Base-by-base conservation (phyloP, 352 stramenopile genomes). In the Pythium angustatum region DNA sequence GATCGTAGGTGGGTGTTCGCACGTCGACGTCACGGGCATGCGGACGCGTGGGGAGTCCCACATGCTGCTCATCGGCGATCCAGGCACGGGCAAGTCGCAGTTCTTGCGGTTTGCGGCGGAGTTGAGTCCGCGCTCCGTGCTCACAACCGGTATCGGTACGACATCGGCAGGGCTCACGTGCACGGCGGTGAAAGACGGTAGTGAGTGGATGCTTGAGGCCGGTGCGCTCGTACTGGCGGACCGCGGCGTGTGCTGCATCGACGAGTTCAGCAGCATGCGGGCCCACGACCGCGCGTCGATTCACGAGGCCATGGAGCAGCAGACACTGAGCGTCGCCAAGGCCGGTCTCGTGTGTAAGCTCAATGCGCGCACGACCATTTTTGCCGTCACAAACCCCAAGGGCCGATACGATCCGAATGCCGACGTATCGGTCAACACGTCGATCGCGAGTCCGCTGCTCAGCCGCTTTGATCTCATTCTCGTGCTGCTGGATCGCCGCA, bases 291-390 rank as follows among this genome's bases (percentile, higher is more conserved):
- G 94, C 28, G 94, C 90, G 12, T 96, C 91, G 2, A 98, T 98
- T 62, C 95, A 98, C 69, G 93, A 99, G 73, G 97, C 97, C 19
- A 99, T 99, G 97, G 96, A 99, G 77, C 96, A 99, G 71, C 97
- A 99, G 66, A 99, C 95, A 12, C 74, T 99, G 21, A 98, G 87
- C 30, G 95, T 99, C 2, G 96, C 96, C 12, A 99, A 99, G 74
- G 96, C 96, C 31, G 97, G 97, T 0, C 86, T 99, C n/a, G 93
- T 99, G 44, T 98, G 91, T 65, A 98, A 98, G 68, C 74, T 99
- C 19, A 98, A 98, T 64, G 94, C 93, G 41, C 76, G 96, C 45
- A 96, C 93, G 6, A 98, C 94, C 3, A 92, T 99, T 27, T 96
- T 99, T 55, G 97, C 96, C 10, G 94, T 98, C 36, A 98, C 93